A percentile compares a stretch with the other conserved stretches of the same genome.
phyloP scores from a whole-genome alignment of 2,329 filamentous ascomycete species.

The Pseudopithomyces maydicus region DNA sequence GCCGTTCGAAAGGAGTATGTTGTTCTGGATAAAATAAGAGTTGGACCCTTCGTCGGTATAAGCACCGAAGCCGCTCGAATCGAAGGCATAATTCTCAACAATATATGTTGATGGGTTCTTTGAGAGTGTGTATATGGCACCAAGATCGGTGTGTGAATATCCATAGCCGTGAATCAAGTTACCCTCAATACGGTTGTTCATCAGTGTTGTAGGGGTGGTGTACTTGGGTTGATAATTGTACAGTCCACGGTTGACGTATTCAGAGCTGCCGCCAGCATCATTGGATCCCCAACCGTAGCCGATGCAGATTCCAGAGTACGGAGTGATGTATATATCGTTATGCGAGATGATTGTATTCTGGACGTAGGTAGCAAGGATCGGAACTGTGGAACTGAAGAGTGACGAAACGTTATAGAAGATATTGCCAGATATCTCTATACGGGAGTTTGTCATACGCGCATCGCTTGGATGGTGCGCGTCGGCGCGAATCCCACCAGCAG shows the following conservation, averaged over 20 bases:
- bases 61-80: conserved; percentile 17
- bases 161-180: conserved; percentile 19
- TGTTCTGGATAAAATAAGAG: conserved; percentile 14
- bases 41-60: conserved; percentile 21
- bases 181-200: conserved; percentile 14
- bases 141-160: conserved; percentile 18
- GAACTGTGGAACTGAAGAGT: conserved; percentile 18
- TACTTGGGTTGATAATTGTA: conserved; percentile 22
- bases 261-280: conserved; percentile 16
- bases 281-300: not conserved
- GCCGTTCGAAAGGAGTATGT: conserved; percentile 15
- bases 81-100: conserved; percentile 15
- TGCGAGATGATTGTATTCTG: conserved; percentile 16
- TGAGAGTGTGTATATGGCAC: conserved; percentile 18
- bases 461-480: conserved; percentile 20
- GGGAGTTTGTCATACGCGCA: conserved; percentile 16
- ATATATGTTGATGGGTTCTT: conserved; percentile 17
- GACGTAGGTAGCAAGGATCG: conserved; percentile 18
- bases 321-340: conserved; percentile 19
- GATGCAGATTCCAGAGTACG: conserved; percentile 11
- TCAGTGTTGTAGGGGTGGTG: conserved; percentile 13
- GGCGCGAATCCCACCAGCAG: conserved; percentile 16
- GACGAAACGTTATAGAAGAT: conserved; percentile 21
- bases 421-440: conserved; percentile 17
- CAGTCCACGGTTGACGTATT: conserved; percentile 18